Conservation (phyloP, 139 green algal species). For the Tetradesmus lagerheimii region DNA sequence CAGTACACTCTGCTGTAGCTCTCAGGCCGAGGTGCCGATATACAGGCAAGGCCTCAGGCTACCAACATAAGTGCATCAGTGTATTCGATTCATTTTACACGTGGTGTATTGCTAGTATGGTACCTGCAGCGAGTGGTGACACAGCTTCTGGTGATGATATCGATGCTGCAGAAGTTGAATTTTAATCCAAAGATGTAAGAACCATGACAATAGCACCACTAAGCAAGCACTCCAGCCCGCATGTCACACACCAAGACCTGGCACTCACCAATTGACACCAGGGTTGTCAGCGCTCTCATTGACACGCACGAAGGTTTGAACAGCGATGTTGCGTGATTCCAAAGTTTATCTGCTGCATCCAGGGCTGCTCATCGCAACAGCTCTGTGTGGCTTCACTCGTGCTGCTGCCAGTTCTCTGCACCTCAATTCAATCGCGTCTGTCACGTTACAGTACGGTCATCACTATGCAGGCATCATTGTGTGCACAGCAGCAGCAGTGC, state of each 20-base stretch:
- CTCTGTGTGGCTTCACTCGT: background rate
- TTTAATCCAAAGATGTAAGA: no score
- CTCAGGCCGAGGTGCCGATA: background rate
- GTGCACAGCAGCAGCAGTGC: background rate
- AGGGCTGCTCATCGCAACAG: background rate
- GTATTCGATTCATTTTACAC: no score
- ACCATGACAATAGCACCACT: no score
- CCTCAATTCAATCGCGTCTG: background rate
- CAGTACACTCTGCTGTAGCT: background rate
- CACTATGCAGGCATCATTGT: background rate
- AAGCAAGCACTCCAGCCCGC: no score
- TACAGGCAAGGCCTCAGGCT: background rate
- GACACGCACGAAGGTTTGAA: background rate
- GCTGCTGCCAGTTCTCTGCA: background rate
- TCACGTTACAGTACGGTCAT: background rate
- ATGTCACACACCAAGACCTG: background rate
- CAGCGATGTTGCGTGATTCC: background rate
- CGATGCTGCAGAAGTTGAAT: no score
- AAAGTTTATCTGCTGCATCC: background rate
- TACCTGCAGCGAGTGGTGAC: background rate
- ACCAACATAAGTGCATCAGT: no score
- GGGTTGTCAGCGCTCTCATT: background rate
- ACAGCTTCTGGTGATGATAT: no score
- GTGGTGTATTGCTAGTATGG: background rate
- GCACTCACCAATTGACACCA: background rate